phyloP scores from a whole-genome alignment of 805 yeast genomes.

The Zygosaccharomyces pseudorouxii region DNA sequence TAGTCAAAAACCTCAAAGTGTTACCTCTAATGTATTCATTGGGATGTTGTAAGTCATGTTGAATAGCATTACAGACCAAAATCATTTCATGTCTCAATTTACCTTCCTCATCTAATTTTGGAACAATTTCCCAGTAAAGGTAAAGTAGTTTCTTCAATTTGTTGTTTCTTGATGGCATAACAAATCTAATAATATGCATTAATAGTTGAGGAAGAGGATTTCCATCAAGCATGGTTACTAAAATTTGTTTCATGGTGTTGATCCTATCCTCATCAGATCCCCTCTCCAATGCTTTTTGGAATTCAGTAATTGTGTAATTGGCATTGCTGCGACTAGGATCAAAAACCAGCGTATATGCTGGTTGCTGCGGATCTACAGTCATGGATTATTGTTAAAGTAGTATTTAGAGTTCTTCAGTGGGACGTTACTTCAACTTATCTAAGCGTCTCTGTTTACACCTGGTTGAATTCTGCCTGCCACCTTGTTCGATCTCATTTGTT shows the following conservation, averaged over 20 bases:
- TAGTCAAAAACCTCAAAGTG: constrained; percentile 85
- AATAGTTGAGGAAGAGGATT: constrained; percentile 87
- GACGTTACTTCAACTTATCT: not conserved
- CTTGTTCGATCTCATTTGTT: not conserved
- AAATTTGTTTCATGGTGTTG: constrained; percentile 82
- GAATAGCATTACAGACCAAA: constrained; percentile 94
- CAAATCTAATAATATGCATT: constrained; percentile 95
- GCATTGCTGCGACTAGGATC: constrained; percentile 66
- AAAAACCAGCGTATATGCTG: constrained; percentile 73
- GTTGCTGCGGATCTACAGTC: constrained; percentile 24
- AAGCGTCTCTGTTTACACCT: constrained; percentile 2
- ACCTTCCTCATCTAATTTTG: constrained; percentile 82
- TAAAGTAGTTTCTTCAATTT: constrained; percentile 87
- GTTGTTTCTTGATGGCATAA: constrained; percentile 93
- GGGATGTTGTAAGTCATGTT: constrained; percentile 96
- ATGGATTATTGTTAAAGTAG: constrained; percentile 6
- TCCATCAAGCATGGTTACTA: constrained; percentile 84
- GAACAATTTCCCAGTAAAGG: constrained; percentile 97
- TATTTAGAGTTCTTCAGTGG: not conserved
- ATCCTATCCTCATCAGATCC: constrained; percentile 85
- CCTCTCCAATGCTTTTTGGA: constrained; percentile 74
- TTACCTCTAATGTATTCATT: constrained; percentile 96
- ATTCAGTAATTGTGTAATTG: constrained; percentile 61
- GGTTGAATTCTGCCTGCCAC: constrained; percentile 1
- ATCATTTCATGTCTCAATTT: constrained; percentile 98